phyloP scores from a whole-genome alignment of 2,329 filamentous ascomycete genomes.

The Monosporascus sp. region DNA sequence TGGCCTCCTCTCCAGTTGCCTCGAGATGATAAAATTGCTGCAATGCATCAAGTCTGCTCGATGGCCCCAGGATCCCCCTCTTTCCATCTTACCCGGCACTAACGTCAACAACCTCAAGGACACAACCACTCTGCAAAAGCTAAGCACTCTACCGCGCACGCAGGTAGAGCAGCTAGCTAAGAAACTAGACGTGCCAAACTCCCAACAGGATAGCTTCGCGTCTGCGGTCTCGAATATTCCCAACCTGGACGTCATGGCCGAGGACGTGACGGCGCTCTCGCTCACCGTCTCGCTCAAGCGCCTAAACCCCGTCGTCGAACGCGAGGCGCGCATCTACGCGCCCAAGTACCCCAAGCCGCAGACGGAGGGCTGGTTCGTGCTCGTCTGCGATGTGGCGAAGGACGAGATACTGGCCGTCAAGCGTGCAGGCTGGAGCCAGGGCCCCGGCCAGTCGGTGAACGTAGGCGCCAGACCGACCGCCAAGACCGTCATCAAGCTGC shows the following conservation, averaged over 20 bases:
- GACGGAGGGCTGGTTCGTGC: conserved; percentile 85
- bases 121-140: conserved; percentile 33
- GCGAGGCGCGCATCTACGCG: conserved; percentile 73
- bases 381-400: conserved; percentile 60
- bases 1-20: conserved; percentile 71
- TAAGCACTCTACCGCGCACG: conserved; percentile 18
- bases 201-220: conserved; percentile 40
- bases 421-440: conserved; percentile 65
- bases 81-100: conserved; percentile 75
- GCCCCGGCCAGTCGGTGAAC: conserved; percentile 23
- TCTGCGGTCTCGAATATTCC: conserved; percentile 65
- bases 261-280: conserved; percentile 54
- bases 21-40: conserved; percentile 77
- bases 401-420: conserved; percentile 85
- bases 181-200: conserved; percentile 43
- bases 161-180: conserved; percentile 37
- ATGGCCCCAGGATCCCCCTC: conserved; percentile 78
- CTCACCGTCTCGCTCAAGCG: conserved; percentile 61
- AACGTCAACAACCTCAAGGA: conserved; percentile 36
- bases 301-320: conserved; percentile 58
- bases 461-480: conserved; percentile 44
- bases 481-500: conserved; percentile 55
- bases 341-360: conserved; percentile 92
- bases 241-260: conserved; percentile 57
- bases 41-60: conserved; percentile 89